Evolutionary conservation across 805 yeast species (phyloP).

Genomic region (Teunomyces lycoperdinae): DNA sequence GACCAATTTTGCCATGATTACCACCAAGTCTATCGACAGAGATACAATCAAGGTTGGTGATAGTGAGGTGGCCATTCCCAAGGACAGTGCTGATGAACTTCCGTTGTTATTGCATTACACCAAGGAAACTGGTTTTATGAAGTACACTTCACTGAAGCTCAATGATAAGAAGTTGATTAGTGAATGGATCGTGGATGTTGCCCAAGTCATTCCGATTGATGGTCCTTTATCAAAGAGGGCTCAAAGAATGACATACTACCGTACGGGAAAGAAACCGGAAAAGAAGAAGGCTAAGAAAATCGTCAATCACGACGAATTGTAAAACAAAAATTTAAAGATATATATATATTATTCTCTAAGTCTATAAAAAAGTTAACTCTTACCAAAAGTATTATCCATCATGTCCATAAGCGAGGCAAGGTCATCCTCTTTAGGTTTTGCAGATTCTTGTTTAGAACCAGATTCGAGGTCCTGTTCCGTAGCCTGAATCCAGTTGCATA

Average conservation of each 20-base stretch:
- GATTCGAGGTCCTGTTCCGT: conserved; percentile 11
- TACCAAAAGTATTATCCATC: conserved; percentile 33
- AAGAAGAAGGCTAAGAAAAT: conserved; percentile 9
- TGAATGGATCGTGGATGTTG: conserved; percentile 29
- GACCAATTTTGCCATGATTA: conserved; percentile 47
- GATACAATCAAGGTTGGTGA: conserved; percentile 16
- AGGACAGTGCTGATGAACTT: conserved; percentile 9
- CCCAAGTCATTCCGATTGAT: conserved; percentile 30
- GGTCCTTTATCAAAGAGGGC: conserved; percentile 38
- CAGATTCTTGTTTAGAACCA: conserved; percentile 12
- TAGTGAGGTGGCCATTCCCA: conserved; percentile 18
- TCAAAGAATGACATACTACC: conserved; percentile 24
- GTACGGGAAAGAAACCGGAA: conserved; percentile 24
- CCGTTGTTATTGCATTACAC: conserved; percentile 30
- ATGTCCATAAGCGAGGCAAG: conserved; percentile 33
- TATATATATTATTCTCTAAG: too few relatives aligned
- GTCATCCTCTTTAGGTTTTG: conserved; percentile 21
- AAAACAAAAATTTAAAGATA: not conserved
- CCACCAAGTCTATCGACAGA: conserved; percentile 15
- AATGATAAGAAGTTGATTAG: conserved; percentile 28
- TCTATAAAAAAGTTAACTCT: not conserved
- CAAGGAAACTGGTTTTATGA: conserved; percentile 16
- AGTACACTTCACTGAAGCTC: conserved; percentile 23
- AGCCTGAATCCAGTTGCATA: conserved; percentile 37
- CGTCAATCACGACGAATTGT: conserved; percentile 28